Base-by-base conservation (phyloP, 257 asterid species). In the Ocimum tenuiflorum region DNA sequence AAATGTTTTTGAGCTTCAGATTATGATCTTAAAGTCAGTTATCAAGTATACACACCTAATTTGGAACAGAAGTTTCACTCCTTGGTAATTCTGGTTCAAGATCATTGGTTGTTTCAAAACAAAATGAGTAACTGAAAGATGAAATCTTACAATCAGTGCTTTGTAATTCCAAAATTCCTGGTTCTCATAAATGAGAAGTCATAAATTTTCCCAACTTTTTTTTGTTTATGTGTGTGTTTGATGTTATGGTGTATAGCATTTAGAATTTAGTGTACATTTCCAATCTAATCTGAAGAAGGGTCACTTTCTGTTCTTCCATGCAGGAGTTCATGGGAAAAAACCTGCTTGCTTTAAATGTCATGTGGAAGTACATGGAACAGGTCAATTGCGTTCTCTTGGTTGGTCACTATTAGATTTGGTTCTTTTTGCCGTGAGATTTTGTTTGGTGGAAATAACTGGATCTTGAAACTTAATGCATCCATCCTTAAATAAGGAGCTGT, bases 361-460 rank as follows among this genome's bases (percentile, higher is more conserved):
- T 92, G 99, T 92, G 99, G 99, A 92, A 92, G 75, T 92, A 92
- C 77, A 81, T 78, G 91, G 99, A 92, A 81, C 97, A 92, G 95
- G 99, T 92, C 49, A 71, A 73, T 67, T 48, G 45, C 24, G 22
- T 70, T 53, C 62, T 45, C 64, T 60, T 56, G n/a, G 2, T 42
- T 22, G 60, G 13, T 68, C 38, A 50, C 38, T 67, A 66, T 23
- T n/a, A 48, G 9, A 60, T 22, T 68, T 27, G 38, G 50, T 60
- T 36, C 3, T 61, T 53, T 46, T 38, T 45, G 24, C 43, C 36
- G 19, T 41, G 38, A 68, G 45, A 41, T 48, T 56, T 57, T 9
- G 15, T 38, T 4, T 33, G 55, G 29, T 46, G 55, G 46, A 50
- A 50, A 7, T 52, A 31, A 31, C 42, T 45, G 24, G 7, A 51